phyloP scores from a whole-genome alignment of 1,284 basidiomycete species.

The Clitocybe nebularis region DNA sequence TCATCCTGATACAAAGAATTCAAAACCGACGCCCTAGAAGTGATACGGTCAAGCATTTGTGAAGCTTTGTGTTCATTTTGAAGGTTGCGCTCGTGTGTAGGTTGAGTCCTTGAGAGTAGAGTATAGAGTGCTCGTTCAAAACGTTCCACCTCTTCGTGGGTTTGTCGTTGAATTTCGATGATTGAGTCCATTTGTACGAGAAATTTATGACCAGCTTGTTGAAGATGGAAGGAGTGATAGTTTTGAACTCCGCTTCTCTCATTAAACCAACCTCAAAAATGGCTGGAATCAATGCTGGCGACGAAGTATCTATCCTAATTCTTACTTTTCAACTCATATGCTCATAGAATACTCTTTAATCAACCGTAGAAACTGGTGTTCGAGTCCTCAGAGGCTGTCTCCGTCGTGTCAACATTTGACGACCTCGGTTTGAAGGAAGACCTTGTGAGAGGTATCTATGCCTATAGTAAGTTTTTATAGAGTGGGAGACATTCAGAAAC shows the following conservation, averaged over 20 bases:
- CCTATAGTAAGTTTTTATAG: conserved; percentile 77
- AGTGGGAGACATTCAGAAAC: conserved; percentile 3
- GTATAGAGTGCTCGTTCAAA: conserved; percentile 75
- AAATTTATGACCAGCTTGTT: conserved; percentile 7
- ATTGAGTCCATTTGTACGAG: conserved; percentile 75
- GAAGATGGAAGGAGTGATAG: conserved; percentile 9
- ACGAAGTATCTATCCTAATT: conserved; percentile 50
- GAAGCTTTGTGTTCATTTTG: conserved; percentile 86
- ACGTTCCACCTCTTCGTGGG: conserved; percentile 93
- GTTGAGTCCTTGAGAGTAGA: conserved; percentile 60
- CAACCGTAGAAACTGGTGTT: conserved; percentile 85
- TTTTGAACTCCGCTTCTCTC: conserved; percentile 57
- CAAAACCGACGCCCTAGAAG: conserved; percentile 63
- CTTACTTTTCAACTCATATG: conserved; percentile 5
- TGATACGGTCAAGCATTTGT: conserved; percentile 81
- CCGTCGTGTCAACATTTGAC: conserved; percentile 84
- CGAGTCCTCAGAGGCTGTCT: conserved; percentile 95
- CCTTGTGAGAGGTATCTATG: conserved; percentile 95
- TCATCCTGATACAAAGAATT: conserved; percentile 74
- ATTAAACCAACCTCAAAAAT: conserved; percentile 48
- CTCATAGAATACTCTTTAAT: no score
- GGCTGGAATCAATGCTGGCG: conserved; percentile 73
- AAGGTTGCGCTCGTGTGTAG: conserved; percentile 62
- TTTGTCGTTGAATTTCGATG: conserved; percentile 89
- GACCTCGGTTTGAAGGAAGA: conserved; percentile 95